A percentile compares a stretch with the other conserved stretches of the same genome.
Conservation (phyloP, 495 filamentous ascomycete species). For the Thozetella sp. region DNA sequence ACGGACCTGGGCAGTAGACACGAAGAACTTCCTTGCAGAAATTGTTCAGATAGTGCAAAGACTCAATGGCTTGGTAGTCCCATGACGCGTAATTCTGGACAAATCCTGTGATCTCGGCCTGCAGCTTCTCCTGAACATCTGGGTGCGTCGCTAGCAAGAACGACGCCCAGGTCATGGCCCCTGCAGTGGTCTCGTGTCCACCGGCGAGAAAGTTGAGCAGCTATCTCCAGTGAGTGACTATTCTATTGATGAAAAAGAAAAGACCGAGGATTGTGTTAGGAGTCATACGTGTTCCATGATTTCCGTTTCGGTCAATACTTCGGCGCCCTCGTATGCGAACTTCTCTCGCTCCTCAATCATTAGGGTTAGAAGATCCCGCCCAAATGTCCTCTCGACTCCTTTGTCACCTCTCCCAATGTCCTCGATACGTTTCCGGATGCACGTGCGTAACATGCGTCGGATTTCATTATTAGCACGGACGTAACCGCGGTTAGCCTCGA, state of each 20-base stretch:
- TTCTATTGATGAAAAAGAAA: slow-evolving; percentile 62
- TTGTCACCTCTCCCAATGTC: slow-evolving; percentile 17
- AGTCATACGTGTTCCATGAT: slow-evolving; percentile 21
- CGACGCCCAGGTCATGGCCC: slow-evolving; percentile 19
- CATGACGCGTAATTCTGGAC: slow-evolving; percentile 6
- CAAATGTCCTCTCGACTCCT: slow-evolving; percentile 7
- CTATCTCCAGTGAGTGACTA: slow-evolving; percentile 47
- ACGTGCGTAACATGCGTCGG: slow-evolving; percentile 8
- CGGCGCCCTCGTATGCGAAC: slow-evolving; percentile 23
- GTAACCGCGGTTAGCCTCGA: slow-evolving; percentile 22
- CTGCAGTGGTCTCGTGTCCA: slow-evolving; percentile 27
- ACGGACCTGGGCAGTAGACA: slow-evolving; percentile 11
- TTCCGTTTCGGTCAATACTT: slow-evolving; percentile 19
- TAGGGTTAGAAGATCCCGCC: slow-evolving; percentile 22
- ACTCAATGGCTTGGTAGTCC: slow-evolving; percentile 17
- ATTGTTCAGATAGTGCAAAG: slow-evolving; percentile 21
- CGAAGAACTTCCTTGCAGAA: slow-evolving; percentile 32
- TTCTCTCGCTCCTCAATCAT: slow-evolving; percentile 20
- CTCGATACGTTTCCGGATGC: slow-evolving; percentile 14
- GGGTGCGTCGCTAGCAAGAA: slow-evolving; percentile 19
- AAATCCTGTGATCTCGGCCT: slow-evolving; percentile 13
- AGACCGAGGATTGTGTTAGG: slow-evolving; percentile 57
- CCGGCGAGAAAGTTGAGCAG: slow-evolving; percentile 25
- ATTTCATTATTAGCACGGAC: slow-evolving; percentile 13
- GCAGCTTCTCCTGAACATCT: slow-evolving; percentile 19